Percentiles rank a stretch among this genome's conserved stretches.
These are phyloP conservation scores for Dichotomopilus funicola DNA, from an alignment of 2,329 filamentous ascomycete genomes.

Conservation along the genomic window DNA sequence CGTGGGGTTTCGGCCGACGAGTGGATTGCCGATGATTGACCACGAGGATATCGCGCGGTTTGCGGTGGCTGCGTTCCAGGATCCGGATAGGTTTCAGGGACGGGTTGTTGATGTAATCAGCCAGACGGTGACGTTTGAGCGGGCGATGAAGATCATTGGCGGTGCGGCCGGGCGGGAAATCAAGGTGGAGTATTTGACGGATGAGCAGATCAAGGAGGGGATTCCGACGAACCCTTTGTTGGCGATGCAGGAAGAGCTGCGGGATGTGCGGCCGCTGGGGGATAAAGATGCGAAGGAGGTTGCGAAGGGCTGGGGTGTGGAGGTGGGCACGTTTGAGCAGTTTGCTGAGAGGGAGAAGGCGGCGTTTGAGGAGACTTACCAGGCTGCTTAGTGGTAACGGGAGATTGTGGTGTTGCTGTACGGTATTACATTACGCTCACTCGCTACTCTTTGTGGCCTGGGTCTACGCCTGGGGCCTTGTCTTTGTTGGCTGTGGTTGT, in stretches of 20 bases:
- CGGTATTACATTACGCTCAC: no score
- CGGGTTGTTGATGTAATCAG: conserved; percentile 8
- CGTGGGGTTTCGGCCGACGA: conserved; percentile 31
- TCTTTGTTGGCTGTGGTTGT: no score
- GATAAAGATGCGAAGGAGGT: neutral
- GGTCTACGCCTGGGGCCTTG: no score
- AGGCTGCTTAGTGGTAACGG: neutral
- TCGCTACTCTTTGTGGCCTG: no score
- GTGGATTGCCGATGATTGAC: conserved; percentile 38
- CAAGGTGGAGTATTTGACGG: conserved; percentile 3
- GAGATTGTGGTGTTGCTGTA: neutral
- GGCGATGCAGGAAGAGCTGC: neutral
- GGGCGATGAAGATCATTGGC: neutral
- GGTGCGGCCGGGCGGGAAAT: neutral
- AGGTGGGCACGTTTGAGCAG: neutral
- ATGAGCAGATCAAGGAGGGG: conserved; percentile 2
- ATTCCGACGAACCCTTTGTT: neutral
- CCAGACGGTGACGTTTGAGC: conserved; percentile 6
- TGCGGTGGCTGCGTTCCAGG: conserved; percentile 34
- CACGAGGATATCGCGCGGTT: conserved; percentile 42
- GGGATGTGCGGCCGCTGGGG: neutral
- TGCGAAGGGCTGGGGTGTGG: neutral
- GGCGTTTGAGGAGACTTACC: conserved; percentile 6
- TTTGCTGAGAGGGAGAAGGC: conserved; percentile 7
- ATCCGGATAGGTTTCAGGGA: conserved; percentile 13